Evolutionary conservation across 768 basidiomycete species (phyloP).

Genomic region (Boletus coccyginus): DNA sequence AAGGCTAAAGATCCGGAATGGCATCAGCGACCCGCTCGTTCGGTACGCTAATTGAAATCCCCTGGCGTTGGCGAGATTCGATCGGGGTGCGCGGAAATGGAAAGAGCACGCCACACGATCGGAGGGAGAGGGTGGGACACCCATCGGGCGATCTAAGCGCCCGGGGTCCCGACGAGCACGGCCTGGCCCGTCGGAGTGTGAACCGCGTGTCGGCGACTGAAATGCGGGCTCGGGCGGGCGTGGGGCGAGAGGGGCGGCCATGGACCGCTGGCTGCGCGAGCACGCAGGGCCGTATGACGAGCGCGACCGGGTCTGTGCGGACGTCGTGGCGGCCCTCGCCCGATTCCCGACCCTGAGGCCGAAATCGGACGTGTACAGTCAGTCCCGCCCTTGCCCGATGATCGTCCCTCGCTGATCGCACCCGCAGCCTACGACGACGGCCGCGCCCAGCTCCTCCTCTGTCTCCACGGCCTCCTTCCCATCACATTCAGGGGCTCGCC

Average conservation of each 20-base stretch:
- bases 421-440: slow-evolving; percentile 88
- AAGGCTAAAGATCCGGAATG: slow-evolving; percentile 49
- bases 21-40: slow-evolving; percentile 22
- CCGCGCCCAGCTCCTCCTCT: slow-evolving; percentile 86
- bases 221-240: neutral
- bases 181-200: slow-evolving; percentile 7
- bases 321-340: slow-evolving; percentile 60
- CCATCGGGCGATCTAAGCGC: slow-evolving; percentile 25
- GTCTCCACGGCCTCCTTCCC: slow-evolving; percentile 87
- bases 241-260: neutral
- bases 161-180: slow-evolving; percentile 12
- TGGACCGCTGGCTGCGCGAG: slow-evolving; percentile 62
- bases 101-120: slow-evolving; percentile 44
- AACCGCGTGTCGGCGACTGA: slow-evolving; percentile 9
- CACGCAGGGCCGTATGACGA: slow-evolving; percentile 56
- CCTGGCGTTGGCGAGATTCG: slow-evolving; percentile 29
- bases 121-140: slow-evolving; percentile 38
- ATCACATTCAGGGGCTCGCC: slow-evolving; percentile 71
- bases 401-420: slow-evolving; percentile 5
- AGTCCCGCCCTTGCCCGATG: slow-evolving; percentile 16
- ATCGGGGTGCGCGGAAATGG: slow-evolving; percentile 41
- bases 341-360: slow-evolving; percentile 60
- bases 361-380: slow-evolving; percentile 80
- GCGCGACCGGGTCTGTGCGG: slow-evolving; percentile 54
- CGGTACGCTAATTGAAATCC: slow-evolving; percentile 34